Evolutionary conservation across 768 basidiomycete species (phyloP).

Genomic region (Lentinula edodes): DNA sequence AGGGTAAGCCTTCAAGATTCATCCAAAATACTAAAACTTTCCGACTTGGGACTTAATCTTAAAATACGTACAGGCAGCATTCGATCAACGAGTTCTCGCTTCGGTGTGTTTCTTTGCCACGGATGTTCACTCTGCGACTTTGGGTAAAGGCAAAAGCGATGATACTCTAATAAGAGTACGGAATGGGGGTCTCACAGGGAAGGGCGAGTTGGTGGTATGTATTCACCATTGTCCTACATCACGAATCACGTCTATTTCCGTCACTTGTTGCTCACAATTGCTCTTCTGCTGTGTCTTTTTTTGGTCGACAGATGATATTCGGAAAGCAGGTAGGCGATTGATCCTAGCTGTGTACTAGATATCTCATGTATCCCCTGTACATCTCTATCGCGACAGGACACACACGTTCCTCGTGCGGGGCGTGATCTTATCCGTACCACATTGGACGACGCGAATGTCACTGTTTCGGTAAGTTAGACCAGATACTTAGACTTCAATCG

Average conservation of each 20-base stretch:
- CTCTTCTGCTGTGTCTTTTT: not conserved
- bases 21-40: not conserved
- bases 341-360: not conserved
- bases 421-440: slow-evolving; percentile 78
- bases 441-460: slow-evolving; percentile 75
- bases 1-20: slow-evolving; percentile 23
- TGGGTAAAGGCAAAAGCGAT: slow-evolving; percentile 82
- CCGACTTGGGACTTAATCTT: not conserved
- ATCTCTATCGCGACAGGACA: slow-evolving; percentile 50
- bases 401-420: slow-evolving; percentile 85
- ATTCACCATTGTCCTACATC: not conserved
- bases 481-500: no score
- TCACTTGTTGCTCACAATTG: not conserved
- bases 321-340: slow-evolving; percentile 70
- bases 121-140: slow-evolving; percentile 82
- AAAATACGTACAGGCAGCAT: slow-evolving; percentile 58
- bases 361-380: not conserved
- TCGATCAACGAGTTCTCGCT: slow-evolving; percentile 77
- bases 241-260: not conserved
- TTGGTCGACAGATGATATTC: slow-evolving; percentile 71
- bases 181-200: slow-evolving; percentile 69
- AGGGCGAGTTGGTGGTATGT: slow-evolving; percentile 80
- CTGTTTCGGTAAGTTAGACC: slow-evolving; percentile 46
- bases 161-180: slow-evolving; percentile 71
- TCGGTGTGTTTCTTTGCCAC: slow-evolving; percentile 95